These are phyloP conservation scores for Aspergillus carlsbadensis DNA, from an alignment of 495 filamentous ascomycete species.

Conservation along the genomic window DNA sequence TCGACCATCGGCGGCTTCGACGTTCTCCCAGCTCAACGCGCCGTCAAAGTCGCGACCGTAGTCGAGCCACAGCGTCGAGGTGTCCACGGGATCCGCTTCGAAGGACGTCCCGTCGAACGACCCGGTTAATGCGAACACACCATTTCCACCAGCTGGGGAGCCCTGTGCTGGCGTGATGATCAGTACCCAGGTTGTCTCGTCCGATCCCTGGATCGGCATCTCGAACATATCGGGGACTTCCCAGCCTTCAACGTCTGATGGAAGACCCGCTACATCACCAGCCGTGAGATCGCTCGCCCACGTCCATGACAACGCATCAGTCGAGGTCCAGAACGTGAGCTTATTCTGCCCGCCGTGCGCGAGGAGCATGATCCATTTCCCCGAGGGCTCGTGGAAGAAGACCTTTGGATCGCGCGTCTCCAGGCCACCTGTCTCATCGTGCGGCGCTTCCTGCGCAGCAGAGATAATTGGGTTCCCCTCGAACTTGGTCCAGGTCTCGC, in stretches of 20 bases:
- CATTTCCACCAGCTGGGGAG: conserved; percentile 13
- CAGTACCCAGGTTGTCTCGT: conserved; percentile 9
- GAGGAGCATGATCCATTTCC: conserved; percentile 13
- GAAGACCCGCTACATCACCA: neutral
- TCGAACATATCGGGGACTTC: conserved; percentile 16
- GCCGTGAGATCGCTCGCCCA: conserved; percentile 6
- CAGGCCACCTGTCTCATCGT: conserved; percentile 4
- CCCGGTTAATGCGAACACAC: conserved; percentile 3
- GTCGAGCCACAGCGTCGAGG: conserved; percentile 7
- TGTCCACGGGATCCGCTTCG: conserved; percentile 1
- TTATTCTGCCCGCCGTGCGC: conserved; percentile 12
- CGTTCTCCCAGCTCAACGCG: conserved; percentile 11
- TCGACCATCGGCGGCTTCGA: neutral
- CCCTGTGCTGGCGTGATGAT: conserved; percentile 6
- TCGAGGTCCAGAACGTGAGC: conserved; percentile 6
- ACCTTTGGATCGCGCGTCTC: conserved; percentile 15
- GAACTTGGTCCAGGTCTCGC: conserved; percentile 6
- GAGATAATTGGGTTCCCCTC: conserved; percentile 7
- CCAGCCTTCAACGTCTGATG: conserved; percentile 1
- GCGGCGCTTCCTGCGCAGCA: conserved; percentile 2
- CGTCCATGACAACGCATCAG: conserved; percentile 3
- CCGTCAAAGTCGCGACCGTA: conserved; percentile 16
- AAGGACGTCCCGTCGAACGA: conserved; percentile 8
- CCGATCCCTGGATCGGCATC: conserved; percentile 6
- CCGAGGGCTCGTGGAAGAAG: conserved; percentile 4